phyloP scores from a whole-genome alignment of 2,329 filamentous ascomycete species.

The Xylaria sp. region DNA sequence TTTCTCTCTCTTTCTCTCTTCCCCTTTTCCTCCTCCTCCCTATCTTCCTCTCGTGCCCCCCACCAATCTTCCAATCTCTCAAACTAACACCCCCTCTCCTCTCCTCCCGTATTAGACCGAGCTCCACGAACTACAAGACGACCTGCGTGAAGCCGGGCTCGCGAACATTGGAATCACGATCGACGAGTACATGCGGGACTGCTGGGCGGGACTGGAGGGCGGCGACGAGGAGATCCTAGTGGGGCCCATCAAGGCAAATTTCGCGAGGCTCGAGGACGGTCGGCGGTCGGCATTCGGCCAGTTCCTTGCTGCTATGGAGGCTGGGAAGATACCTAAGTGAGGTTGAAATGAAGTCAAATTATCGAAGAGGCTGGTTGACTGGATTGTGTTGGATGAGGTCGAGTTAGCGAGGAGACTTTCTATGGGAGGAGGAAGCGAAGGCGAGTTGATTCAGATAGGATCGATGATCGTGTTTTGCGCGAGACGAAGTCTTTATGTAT shows the following conservation, averaged over 20 bases:
- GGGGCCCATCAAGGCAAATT: slow-evolving; percentile 37
- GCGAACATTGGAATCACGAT: slow-evolving; percentile 54
- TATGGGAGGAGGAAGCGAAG: too few species aligned
- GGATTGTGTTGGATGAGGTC: neutral
- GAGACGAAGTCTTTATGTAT: too few species aligned
- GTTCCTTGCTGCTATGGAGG: slow-evolving; percentile 9
- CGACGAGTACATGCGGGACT: slow-evolving; percentile 57
- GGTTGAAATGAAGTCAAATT: neutral
- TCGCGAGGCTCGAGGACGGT: slow-evolving; percentile 39
- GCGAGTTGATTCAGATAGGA: too few species aligned
- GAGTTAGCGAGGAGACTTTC: too few species aligned
- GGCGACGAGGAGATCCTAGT: slow-evolving; percentile 55
- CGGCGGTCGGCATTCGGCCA: slow-evolving; percentile 33
- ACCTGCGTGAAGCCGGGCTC: slow-evolving; percentile 50
- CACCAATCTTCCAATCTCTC: too few species aligned
- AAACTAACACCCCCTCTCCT: neutral
- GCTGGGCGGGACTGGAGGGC: slow-evolving; percentile 56
- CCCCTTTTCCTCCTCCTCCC: neutral
- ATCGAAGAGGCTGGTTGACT: neutral
- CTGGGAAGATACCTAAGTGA: slow-evolving; percentile 20
- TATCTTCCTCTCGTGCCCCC: too few species aligned
- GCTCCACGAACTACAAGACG: slow-evolving; percentile 50
- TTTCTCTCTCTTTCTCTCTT: too few species aligned
- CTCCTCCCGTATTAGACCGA: slow-evolving; percentile 15
- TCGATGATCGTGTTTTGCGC: too few species aligned